Conservation (phyloP, 108 stramenopile genomes). For the Nannochloropsis salina region DNA sequence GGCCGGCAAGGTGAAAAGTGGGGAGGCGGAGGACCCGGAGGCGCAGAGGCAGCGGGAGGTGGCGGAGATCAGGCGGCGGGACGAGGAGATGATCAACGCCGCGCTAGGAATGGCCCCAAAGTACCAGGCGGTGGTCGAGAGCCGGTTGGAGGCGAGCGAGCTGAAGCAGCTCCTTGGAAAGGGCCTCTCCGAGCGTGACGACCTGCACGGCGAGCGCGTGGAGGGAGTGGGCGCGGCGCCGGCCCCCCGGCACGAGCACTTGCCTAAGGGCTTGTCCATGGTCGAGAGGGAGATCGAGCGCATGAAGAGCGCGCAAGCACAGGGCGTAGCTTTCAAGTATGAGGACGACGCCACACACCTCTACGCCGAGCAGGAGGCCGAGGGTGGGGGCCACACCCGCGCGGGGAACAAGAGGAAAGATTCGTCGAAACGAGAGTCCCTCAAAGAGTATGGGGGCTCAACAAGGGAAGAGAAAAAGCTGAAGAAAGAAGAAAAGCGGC, state of each 20-base stretch:
- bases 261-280: slow-evolving; percentile 18
- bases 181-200: slow-evolving; percentile 18
- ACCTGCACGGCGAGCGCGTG: slow-evolving; percentile 21
- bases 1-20: background rate
- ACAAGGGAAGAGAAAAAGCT: background rate
- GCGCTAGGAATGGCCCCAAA: slow-evolving; percentile 29
- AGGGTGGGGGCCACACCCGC: background rate
- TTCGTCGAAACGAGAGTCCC: too few relatives aligned
- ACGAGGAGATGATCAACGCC: slow-evolving; percentile 34
- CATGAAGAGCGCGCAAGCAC: background rate
- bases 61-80: background rate
- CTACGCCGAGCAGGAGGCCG: background rate
- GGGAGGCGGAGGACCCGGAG: background rate
- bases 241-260: slow-evolving; percentile 27
- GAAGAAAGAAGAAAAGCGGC: background rate
- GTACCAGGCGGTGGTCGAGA: background rate
- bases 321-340: background rate
- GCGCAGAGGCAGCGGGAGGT: slow-evolving; percentile 10
- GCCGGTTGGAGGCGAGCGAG: slow-evolving; percentile 22
- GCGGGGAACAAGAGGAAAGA: background rate
- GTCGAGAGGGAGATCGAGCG: slow-evolving; percentile 26
- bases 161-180: slow-evolving; percentile 23
- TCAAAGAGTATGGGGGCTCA: background rate
- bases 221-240: slow-evolving; percentile 38
- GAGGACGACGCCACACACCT: background rate